Conservation (phyloP, 1,284 basidiomycete genomes). For the Rhodotorula sp. region DNA sequence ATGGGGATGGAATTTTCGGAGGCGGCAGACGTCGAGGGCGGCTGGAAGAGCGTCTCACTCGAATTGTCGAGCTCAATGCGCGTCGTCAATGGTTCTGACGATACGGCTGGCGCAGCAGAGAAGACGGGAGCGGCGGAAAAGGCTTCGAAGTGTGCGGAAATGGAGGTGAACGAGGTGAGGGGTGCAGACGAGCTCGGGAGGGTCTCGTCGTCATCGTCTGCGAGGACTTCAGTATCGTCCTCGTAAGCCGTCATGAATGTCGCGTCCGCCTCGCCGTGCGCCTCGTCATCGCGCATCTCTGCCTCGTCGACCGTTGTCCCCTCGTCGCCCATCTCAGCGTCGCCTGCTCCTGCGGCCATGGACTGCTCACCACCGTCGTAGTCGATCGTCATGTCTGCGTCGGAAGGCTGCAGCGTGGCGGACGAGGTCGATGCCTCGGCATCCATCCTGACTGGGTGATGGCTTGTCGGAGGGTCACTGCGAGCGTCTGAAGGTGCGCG, state of each 20-base stretch:
- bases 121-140: not conserved
- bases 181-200: not conserved
- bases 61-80: not conserved
- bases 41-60: too few species aligned
- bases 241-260: not conserved
- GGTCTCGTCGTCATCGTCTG: not conserved
- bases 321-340: slow-evolving; percentile 25
- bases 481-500: not conserved
- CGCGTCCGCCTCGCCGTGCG: not conserved
- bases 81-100: not conserved
- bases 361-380: not conserved
- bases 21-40: too few species aligned
- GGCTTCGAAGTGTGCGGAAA: not conserved
- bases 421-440: not conserved
- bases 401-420: not conserved
- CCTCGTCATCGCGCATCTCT: slow-evolving; percentile 12
- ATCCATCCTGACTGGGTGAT: slow-evolving; percentile 4
- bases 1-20: too few species aligned
- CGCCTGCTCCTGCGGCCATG: not conserved
- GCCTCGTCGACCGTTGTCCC: slow-evolving; percentile 3
- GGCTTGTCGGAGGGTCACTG: not conserved
- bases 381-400: slow-evolving; percentile 28
- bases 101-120: too few species aligned
- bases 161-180: not conserved
- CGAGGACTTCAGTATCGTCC: not conserved